Evolutionary conservation across 1,284 basidiomycete genomes (phyloP).

Genomic region (Fomitopsis betulina): DNA sequence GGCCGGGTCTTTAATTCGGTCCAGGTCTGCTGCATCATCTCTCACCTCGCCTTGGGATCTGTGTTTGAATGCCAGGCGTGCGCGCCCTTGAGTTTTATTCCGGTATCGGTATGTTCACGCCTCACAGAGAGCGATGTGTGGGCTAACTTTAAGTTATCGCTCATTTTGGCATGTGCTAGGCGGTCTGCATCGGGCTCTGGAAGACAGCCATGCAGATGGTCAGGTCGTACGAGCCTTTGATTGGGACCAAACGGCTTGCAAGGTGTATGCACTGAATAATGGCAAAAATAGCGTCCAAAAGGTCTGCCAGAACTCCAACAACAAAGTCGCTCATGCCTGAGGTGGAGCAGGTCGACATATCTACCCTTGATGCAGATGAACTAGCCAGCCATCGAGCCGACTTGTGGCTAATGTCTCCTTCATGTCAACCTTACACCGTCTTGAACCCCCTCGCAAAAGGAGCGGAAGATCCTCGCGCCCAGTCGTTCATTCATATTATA

Average conservation of each 20-base stretch:
- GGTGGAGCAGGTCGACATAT: conserved; percentile 55
- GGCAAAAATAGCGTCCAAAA: conserved; percentile 41
- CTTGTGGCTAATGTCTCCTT: conserved; percentile 72
- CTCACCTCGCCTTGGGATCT: not conserved
- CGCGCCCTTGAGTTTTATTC: conserved; percentile 72
- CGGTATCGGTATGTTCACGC: conserved; percentile 52
- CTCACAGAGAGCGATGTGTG: not conserved
- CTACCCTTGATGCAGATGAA: conserved; percentile 41
- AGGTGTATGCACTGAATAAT: conserved; percentile 60
- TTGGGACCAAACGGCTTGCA: conserved; percentile 70
- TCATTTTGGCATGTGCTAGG: conserved; percentile 38
- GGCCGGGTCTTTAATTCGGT: not conserved
- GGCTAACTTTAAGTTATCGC: not conserved
- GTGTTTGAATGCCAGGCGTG: conserved; percentile 27
- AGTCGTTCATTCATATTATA: conserved; percentile 68
- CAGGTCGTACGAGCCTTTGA: conserved; percentile 62
- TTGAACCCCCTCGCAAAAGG: conserved; percentile 69
- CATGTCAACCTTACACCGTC: conserved; percentile 78
- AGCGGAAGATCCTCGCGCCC: conserved; percentile 64
- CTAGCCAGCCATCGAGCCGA: conserved; percentile 45
- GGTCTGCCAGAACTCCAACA: conserved; percentile 31
- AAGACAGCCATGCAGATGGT: conserved; percentile 40
- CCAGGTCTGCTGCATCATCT: too few relatives aligned
- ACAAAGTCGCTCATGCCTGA: not conserved
- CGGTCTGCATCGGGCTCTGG: conserved; percentile 66